These are phyloP conservation scores for Paspalum vaginatum DNA, from an alignment of 176 grass and related monocot genomes.

Conservation along the genomic window DNA sequence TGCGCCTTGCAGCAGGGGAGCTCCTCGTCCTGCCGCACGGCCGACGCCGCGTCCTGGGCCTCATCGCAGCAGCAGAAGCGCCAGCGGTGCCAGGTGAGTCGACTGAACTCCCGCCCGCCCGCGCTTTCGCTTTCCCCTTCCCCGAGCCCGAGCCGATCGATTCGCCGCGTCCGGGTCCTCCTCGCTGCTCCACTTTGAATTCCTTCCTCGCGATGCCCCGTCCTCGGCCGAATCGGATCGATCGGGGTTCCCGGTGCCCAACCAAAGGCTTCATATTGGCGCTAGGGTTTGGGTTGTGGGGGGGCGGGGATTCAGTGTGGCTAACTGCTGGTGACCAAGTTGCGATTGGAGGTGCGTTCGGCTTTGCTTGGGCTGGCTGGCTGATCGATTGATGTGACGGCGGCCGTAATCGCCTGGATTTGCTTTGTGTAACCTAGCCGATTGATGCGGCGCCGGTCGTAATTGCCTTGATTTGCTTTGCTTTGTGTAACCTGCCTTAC, in stretches of 20 bases:
- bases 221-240: too few species aligned
- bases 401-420: neutral
- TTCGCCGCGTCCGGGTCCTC: too few species aligned
- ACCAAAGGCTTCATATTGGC: neutral
- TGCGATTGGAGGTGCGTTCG: neutral
- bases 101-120: too few species aligned
- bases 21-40: constrained; percentile 39
- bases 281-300: constrained; percentile 47
- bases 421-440: neutral
- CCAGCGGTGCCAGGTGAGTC: constrained; percentile 53
- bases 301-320: neutral
- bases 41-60: constrained; percentile 11
- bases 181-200: neutral
- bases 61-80: constrained; percentile 50
- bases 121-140: neutral
- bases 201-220: neutral
- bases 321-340: neutral
- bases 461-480: too few species aligned
- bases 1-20: constrained; percentile 42
- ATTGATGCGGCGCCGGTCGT: too few species aligned
- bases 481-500: too few species aligned
- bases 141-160: neutral
- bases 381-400: constrained; percentile 21
- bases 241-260: neutral
- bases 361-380: constrained; percentile 25